These are phyloP conservation scores for Saturnispora halmiae DNA, from an alignment of 805 yeast species.

Conservation along the genomic window DNA sequence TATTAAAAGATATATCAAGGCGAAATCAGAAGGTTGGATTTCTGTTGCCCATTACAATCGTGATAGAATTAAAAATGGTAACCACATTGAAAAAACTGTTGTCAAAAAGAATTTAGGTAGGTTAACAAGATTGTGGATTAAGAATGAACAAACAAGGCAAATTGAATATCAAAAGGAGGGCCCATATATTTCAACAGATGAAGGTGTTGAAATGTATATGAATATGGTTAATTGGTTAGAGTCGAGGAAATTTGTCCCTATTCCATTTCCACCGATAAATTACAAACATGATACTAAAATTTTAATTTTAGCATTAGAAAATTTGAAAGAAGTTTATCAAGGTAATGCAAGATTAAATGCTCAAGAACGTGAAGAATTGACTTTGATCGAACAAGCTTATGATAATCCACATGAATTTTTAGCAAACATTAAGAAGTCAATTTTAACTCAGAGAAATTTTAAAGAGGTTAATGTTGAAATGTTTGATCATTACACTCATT, in stretches of 20 bases:
- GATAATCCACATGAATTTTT: constrained; percentile 94
- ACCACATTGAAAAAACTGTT: constrained; percentile 86
- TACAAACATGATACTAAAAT: constrained; percentile 92
- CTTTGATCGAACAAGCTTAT: constrained; percentile 90
- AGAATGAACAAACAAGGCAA: constrained; percentile 86
- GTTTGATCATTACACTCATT: constrained; percentile 82
- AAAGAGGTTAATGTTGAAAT: constrained; percentile 80
- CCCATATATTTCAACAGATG: constrained; percentile 76
- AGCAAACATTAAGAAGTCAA: constrained; percentile 69
- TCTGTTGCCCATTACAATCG: constrained; percentile 89
- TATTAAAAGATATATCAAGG: constrained; percentile 81
- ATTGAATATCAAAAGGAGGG: constrained; percentile 71
- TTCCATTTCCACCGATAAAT: constrained; percentile 87
- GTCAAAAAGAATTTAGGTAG: constrained; percentile 91
- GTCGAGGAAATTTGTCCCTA: constrained; percentile 69
- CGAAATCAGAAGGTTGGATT: constrained; percentile 96
- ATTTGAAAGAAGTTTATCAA: constrained; percentile 70
- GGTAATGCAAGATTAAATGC: constrained; percentile 73
- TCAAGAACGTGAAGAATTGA: constrained; percentile 83
- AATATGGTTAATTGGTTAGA: constrained; percentile 91
- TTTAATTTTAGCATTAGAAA: constrained; percentile 80
- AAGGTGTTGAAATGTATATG: constrained; percentile 79
- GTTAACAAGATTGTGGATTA: constrained; percentile 84
- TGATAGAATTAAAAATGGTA: constrained; percentile 82
- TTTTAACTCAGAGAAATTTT: constrained; percentile 84